Base-by-base conservation (phyloP, 2,329 filamentous ascomycete genomes). In the Lasiodiplodia sp. region DNA sequence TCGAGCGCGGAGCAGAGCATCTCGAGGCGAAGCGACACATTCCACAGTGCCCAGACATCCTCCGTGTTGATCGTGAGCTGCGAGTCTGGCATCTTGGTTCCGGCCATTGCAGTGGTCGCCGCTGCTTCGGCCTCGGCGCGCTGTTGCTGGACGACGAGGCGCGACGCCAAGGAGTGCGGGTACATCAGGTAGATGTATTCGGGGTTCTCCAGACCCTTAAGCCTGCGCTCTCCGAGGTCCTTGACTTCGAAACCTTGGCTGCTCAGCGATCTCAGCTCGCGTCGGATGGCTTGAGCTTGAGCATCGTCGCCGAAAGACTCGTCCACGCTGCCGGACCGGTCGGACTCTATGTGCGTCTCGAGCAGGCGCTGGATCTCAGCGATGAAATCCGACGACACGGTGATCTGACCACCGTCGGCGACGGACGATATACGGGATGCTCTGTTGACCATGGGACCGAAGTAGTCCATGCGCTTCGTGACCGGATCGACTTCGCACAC, bases 361-460 rank as follows among this genome's bases (percentile, higher is more conserved):
- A 97, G 86, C 72, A 93, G 96, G 51, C 94, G 89, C 77, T 97
- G 93, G 67, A 98, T 95, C 79, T 99, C 96, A 14, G 92, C 92
- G 76, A 99, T 97, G 81, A 98, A 98, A 79, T 99, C 96, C 1
- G 94, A 94, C 0, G 94, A 97, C 1, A 98, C 96, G 0, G 95
- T 96, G 72, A 98, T 97, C 78, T 99, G 95, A 0, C 96, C 96
- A 70, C 96, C 96, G 78, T 99, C 96, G 44, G 96, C 96, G 53
- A 97, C 94, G 25, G 93, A 91, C 7, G 93, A 96, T 72, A 99
- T 97, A 82, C 96, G 92, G 18, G 96, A 92, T 0, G 96, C 93
- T 76, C 96, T 94, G 82, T 99, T 99, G 75, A 99, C 96, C 94
- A 99, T 99, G 16, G 96, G 96, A 0, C 96, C 96, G 78, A 98